Base-by-base conservation (phyloP, 768 basidiomycete genomes). In the Boletus reticulatus region DNA sequence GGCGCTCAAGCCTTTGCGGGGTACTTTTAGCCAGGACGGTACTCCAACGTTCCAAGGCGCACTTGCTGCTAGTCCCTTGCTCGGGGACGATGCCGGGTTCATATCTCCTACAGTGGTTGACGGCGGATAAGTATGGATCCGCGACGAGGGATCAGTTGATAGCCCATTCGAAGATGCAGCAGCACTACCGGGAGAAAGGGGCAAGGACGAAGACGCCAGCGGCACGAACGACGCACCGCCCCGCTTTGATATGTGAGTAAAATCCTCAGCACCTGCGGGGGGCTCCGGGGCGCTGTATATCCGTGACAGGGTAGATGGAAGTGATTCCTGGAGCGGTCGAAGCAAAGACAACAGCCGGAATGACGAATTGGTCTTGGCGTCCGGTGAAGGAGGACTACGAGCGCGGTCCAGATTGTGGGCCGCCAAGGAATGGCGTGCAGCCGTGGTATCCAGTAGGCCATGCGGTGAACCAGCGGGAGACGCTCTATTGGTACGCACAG, bases 121-220 rank as follows among this genome's bases (percentile, higher is more conserved):
- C 45, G 89, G 89, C 56, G 89, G 89, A 77, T 92, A 92, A 70
- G 89, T 91, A 78, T 91, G 89, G 62, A 78, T 79, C n/a, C 62
- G 67, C 48, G 59, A 57, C 27, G 66, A 62, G 29, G 64, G 71
- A 68, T 43, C 77, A 71, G 39, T 49, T 43, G 57, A 47, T 16
- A 53, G 31, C 52, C 17, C 57, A 37, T 54, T 49, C 14, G 61
- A 22, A 47, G 64, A 56, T 43, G 48, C 32, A 44, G 22, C 20
- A 17, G 39, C 29, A 47, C 53, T 52, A 31, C 32, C 42, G 13
- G 64, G 42, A 50, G 67, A 57, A n/a, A 60, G 56, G 36, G 68
- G 29, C 31, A 60, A 62, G 1, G 73, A 66, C 4, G 84, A 50
- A n/a, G 66, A 75, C 8, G 84, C 81, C 46, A 87, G 50, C 1